A percentile compares a stretch with the other conserved stretches of the same genome.
These are phyloP conservation scores for Botrytis byssoidea DNA, from an alignment of 2,329 filamentous ascomycete genomes.

Conservation along the genomic window DNA sequence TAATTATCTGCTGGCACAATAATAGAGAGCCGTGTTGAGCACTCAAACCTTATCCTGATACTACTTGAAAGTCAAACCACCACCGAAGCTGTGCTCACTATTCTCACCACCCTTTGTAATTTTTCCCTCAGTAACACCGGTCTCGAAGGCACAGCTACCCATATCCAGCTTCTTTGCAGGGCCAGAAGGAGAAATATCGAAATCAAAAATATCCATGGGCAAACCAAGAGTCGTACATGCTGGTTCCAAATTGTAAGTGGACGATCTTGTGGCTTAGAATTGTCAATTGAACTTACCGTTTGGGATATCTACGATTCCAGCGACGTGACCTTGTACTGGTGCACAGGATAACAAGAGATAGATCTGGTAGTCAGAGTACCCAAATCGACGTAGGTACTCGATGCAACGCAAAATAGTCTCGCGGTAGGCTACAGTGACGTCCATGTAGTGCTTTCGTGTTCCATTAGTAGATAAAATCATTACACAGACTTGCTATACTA, in stretches of 20 bases:
- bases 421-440: conserved; percentile 32
- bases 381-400: conserved; percentile 76
- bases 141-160: conserved; percentile 67
- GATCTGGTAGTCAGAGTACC: conserved; percentile 71
- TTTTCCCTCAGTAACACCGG: conserved; percentile 46
- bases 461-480: conserved; percentile 2
- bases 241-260: conserved; percentile 20
- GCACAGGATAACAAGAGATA: conserved; percentile 85
- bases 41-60: background rate
- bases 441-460: conserved; percentile 32
- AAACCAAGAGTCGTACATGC: conserved; percentile 85
- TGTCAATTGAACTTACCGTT: conserved; percentile 47
- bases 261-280: background rate
- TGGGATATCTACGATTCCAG: conserved; percentile 86
- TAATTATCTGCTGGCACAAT: background rate
- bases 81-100: conserved; percentile 50
- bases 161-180: conserved; percentile 62
- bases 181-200: conserved; percentile 73
- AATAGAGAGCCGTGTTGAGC: background rate
- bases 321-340: conserved; percentile 83
- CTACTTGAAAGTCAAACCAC: conserved; percentile 50
- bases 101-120: conserved; percentile 48
- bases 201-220: conserved; percentile 93
- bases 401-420: conserved; percentile 58
- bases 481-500: conserved; percentile 58